Conservation (phyloP, 441 rosid genomes). For the Eruca vesicaria region DNA sequence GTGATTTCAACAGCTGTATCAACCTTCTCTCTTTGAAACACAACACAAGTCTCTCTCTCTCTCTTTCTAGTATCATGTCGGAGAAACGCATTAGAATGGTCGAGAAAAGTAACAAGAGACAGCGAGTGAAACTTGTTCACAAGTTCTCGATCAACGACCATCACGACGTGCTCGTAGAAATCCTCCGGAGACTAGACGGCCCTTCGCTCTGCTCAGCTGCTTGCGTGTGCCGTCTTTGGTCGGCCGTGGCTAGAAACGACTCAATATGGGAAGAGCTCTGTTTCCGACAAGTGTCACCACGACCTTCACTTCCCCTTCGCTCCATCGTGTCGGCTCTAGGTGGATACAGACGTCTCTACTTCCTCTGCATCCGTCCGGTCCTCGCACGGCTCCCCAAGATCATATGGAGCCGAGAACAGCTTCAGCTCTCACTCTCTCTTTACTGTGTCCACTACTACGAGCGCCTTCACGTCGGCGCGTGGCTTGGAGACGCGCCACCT, state of each 20-base stretch:
- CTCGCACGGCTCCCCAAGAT: constrained; percentile 42
- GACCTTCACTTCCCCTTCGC: constrained; percentile 57
- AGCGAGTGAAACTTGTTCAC: constrained; percentile 16
- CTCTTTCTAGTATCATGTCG: constrained; percentile 25
- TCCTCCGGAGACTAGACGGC: constrained; percentile 75
- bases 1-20: constrained; percentile 27
- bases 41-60: background rate
- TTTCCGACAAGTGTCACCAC: constrained; percentile 68
- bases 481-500: constrained; percentile 43
- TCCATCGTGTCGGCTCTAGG: constrained; percentile 83
- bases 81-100: constrained; percentile 18
- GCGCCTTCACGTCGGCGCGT: constrained; percentile 45
- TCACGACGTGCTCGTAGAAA: constrained; percentile 70
- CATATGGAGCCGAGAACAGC: constrained; percentile 54
- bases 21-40: constrained; percentile 15
- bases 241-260: constrained; percentile 61
- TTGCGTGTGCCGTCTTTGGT: constrained; percentile 94
- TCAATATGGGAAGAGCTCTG: constrained; percentile 90
- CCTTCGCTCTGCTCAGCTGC: constrained; percentile 78
- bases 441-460: constrained; percentile 82
- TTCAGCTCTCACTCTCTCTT: constrained; percentile 80
- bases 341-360: constrained; percentile 82
- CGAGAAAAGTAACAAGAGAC: constrained; percentile 30
- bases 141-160: constrained; percentile 72
- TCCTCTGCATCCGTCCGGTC: constrained; percentile 74